Base-by-base conservation (phyloP, 352 stramenopile species). In the Plasmopara halstedii region DNA sequence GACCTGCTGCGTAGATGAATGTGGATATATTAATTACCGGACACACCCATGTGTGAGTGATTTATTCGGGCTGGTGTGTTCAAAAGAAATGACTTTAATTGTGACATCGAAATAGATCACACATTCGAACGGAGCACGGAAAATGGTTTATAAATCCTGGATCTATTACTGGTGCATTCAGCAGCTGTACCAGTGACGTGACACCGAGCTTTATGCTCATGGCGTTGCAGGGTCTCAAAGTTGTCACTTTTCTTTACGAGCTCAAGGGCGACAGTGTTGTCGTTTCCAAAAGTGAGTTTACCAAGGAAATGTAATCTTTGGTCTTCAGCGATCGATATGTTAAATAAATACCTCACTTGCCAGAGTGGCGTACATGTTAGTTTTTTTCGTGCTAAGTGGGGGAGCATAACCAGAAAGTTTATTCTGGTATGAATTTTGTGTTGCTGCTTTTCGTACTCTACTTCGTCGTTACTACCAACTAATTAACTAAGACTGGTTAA, bases 121-220 rank as follows among this genome's bases (percentile, higher is more conserved):
- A 97, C 46, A 88, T 98, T 38, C 73, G 85, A 17, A 85, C 96
- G 26, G 79, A 96, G 44, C 87, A 98, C 41, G 95, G 93, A 51
- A 95, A 94, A 38, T 98, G 89, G 81, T 98, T 97, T 50, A 88
- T 99, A 39, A 99, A 99, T 64, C 96, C 96, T 25, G 89, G 93
- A 20, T 97, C 88, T 14, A 98, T 99, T 57, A 99, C 95, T 0
- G 96, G 96, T 32, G 94, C 95, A 1, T 98, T 96, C 64, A 95
- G 79, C 20, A 81, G 83, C 33, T 64, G 79, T 17, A 56, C 70
- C 1, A 79, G 62, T 50, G 68, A 92, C 27, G 72, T 95, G 9
- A 80, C 77, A 25, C 95, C 96, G 17, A 98, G 93, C 35, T 99
- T 99, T 54, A 96, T 99, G 60, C 81, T 99, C 45, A 88, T 99